Evolutionary conservation across 805 yeast genomes (phyloP).

Genomic region (Groenewaldozyma tartarivorans): DNA sequence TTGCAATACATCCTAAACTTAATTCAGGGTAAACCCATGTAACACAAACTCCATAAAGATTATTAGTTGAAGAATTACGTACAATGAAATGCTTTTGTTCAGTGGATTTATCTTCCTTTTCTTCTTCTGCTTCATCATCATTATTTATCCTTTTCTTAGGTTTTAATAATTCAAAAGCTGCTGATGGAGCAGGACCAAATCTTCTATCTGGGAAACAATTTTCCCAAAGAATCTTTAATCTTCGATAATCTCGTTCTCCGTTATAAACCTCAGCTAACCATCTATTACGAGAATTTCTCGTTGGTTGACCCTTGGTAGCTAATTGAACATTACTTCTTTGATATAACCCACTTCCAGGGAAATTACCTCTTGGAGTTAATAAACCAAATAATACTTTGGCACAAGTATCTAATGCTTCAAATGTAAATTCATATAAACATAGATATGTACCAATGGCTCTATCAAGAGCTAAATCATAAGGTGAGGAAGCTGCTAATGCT

Average conservation of each 20-base stretch:
- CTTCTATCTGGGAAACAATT: slow-evolving; percentile 28
- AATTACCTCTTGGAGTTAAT: slow-evolving; percentile 40
- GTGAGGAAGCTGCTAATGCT: slow-evolving; percentile 52
- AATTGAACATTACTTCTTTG: slow-evolving; percentile 15
- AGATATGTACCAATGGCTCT: slow-evolving; percentile 45
- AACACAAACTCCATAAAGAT: slow-evolving; percentile 43
- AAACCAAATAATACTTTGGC: slow-evolving; percentile 48
- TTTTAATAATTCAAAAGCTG: slow-evolving; percentile 4
- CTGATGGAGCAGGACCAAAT: slow-evolving; percentile 16
- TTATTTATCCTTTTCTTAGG: background rate
- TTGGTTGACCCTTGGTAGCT: slow-evolving; percentile 4
- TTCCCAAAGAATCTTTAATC: slow-evolving; percentile 36
- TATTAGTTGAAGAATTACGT: slow-evolving; percentile 45
- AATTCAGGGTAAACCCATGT: slow-evolving; percentile 40
- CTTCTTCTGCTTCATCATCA: background rate
- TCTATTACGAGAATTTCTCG: slow-evolving; percentile 13
- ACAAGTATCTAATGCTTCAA: slow-evolving; percentile 39
- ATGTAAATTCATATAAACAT: slow-evolving; percentile 53
- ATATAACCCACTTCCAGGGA: slow-evolving; percentile 40
- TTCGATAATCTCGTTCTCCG: slow-evolving; percentile 41
- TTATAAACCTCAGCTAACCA: slow-evolving; percentile 55
- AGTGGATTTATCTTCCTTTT: slow-evolving; percentile 11
- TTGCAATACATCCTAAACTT: slow-evolving; percentile 36
- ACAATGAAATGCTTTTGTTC: slow-evolving; percentile 44
- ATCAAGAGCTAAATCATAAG: slow-evolving; percentile 51